Base-by-base conservation (phyloP, 169 alveolate genomes). In the Plasmodium falciparum region DNA sequence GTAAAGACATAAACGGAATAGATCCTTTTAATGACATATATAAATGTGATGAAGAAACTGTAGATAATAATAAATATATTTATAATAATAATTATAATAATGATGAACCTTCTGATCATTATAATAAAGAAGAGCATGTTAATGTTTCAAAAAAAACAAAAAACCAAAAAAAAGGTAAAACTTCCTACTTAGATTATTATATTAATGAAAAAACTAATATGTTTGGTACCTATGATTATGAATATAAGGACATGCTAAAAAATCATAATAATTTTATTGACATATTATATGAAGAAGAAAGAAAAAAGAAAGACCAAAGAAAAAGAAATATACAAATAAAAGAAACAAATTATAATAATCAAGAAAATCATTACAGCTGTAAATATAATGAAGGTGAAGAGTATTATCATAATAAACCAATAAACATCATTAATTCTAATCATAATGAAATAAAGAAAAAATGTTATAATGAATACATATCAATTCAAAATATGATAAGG, bases 201-300 rank as follows among this genome's bases (percentile, higher is more conserved):
- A 58, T 17, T 47, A 43, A 75, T 63, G 15, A 12, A 74, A 56
- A 58, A 29, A 29, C 33, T 39, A 45, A 58, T 4, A 1, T 49
- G 11, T 22, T 9, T 24, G n/a, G 29, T 5, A n/a, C 20, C 0
- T 5, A 33, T 26, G 2, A 54, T 9, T 15, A 6, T 7, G 49
- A 47, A 62, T 15, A 33, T 20, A n/a, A 9, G 11, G 24, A 39
- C 9, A 2, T 24, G 26, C 22, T 24, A 12, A 66, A 52, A 80
- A 80, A 80, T 45, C 90, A 80, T 54, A 67, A 12, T 49, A 39
- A 59, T 8, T 80, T 69, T 39, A 50, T 80, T 69, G 20, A 80
- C 6, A 33, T 29, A 62, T 62, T 80, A 33, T 80, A 80, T 71
- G 67, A 80, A 72, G 90, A 80, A 39, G 69, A 72, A 56, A 54